These are phyloP conservation scores for Paecilomyces niveus DNA, from an alignment of 2,329 filamentous ascomycete genomes.

Conservation along the genomic window DNA sequence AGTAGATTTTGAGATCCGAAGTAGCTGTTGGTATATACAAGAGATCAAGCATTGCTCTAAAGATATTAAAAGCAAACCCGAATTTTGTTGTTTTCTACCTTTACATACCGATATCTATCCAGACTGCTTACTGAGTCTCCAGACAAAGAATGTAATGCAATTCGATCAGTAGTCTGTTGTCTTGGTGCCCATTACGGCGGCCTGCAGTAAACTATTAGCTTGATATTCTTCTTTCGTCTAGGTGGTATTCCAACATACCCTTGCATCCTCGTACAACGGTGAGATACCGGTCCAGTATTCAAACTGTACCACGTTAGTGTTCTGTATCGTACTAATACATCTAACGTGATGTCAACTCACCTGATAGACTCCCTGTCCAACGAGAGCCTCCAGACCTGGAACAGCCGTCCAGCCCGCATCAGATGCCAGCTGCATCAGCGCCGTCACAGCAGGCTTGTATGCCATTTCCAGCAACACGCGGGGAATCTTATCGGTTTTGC, in stretches of 20 bases:
- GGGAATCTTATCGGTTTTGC: slow-evolving; percentile 28
- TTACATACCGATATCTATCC: not conserved
- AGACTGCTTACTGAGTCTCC: not conserved
- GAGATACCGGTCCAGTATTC: slow-evolving; percentile 77
- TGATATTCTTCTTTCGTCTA: not conserved
- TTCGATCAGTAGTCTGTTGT: not conserved
- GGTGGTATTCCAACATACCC: slow-evolving; percentile 37
- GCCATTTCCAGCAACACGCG: slow-evolving; percentile 87
- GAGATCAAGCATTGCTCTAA: not conserved
- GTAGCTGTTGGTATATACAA: not conserved
- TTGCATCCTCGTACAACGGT: slow-evolving; percentile 64
- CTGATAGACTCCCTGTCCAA: slow-evolving; percentile 79
- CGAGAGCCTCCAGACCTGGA: slow-evolving; percentile 79
- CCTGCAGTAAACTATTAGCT: slow-evolving; percentile 8
- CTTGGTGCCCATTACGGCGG: slow-evolving; percentile 19
- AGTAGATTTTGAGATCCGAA: not conserved
- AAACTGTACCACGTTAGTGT: slow-evolving; percentile 47
- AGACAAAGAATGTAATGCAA: not conserved
- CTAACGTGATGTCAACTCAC: slow-evolving; percentile 40
- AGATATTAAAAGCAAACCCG: not conserved
- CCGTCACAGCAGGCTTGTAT: slow-evolving; percentile 80
- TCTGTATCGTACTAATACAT: slow-evolving; percentile 2
- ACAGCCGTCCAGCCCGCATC: slow-evolving; percentile 75
- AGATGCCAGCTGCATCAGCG: slow-evolving; percentile 75
- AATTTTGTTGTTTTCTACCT: not conserved